These are phyloP conservation scores for Aspergillus panamensis DNA, from an alignment of 495 filamentous ascomycete species.

Conservation along the genomic window DNA sequence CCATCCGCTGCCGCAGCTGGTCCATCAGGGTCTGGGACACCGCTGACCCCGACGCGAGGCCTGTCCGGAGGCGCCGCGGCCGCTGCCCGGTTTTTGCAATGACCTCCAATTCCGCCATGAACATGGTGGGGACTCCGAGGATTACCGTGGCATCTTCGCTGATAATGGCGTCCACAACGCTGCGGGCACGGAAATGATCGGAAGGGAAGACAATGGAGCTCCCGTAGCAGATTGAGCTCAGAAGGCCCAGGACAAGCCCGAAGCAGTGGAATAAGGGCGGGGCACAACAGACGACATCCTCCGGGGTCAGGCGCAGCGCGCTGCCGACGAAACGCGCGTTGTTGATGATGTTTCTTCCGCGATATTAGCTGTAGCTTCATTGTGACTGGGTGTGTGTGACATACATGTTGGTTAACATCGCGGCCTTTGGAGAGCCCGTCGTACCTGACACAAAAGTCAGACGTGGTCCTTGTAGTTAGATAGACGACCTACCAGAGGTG, in stretches of 20 bases:
- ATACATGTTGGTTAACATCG: constrained; percentile 67
- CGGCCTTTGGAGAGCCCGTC: constrained; percentile 75
- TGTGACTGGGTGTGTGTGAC: constrained; percentile 29
- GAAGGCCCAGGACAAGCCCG: constrained; percentile 77
- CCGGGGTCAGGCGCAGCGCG: constrained; percentile 62
- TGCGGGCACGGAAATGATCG: constrained; percentile 41
- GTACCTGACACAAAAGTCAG: constrained; percentile 42
- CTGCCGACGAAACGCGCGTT: constrained; percentile 70
- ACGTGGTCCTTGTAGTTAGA: background rate
- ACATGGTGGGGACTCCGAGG: constrained; percentile 89
- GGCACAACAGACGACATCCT: constrained; percentile 69
- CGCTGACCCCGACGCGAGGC: constrained; percentile 19
- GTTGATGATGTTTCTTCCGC: constrained; percentile 63
- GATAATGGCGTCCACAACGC: constrained; percentile 58
- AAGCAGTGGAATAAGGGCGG: constrained; percentile 87
- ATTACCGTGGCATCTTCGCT: constrained; percentile 67
- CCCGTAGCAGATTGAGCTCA: constrained; percentile 75
- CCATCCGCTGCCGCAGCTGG: constrained; percentile 18
- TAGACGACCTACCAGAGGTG: constrained; percentile 48
- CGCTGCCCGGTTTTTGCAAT: constrained; percentile 30
- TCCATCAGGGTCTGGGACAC: constrained; percentile 21
- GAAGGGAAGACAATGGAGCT: background rate
- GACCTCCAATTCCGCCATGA: constrained; percentile 69
- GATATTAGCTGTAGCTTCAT: background rate
- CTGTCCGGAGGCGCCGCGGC: constrained; percentile 19